Base-by-base conservation (phyloP, 371 early-diverging fungal genomes). In the Mycotypha africana region DNA sequence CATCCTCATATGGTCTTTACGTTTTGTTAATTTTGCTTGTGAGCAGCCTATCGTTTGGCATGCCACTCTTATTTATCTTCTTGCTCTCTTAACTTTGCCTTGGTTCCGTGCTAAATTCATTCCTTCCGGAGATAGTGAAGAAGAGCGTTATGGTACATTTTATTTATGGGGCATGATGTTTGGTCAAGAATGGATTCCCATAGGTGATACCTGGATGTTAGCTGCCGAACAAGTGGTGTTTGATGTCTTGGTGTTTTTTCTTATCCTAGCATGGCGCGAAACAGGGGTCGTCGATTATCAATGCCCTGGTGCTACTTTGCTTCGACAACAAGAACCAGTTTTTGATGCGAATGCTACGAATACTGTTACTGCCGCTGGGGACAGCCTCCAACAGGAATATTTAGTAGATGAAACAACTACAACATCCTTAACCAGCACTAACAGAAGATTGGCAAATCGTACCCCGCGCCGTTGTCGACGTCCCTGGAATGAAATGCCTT, bases 181-280 rank as follows among this genome's bases (percentile, higher is more conserved):
- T 56, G 61, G 47, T 0, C 64, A 74, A 2, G 79, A 76, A n/a
- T 92, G 91, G 90, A 62, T 83, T 0, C 92, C 93, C 0, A 62
- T 88, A 43, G 69, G 81, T 19, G 93, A 92, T 54, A 89, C 92
- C 1, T 92, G 88, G 88, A 65, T 84, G 45, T 76, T 65, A 65
- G 70, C 74, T 1, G 55, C 68, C 6, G 72, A 62, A 31, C 66
- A 74, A n/a, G 48, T 76, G 3, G 42, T 58, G 8, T 62, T 70
- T 3, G 72, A 74, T 25, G 48, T 77, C 15, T 67, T 60, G 25
- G 62, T 69, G 10, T 80, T 78, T 41, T 44, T 80, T n/a, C 36
- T 67, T 7, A 15, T 64, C 2, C 54, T 65, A 23, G 51, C 54
- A 3, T 62, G 57, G 58, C 42, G 57, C 9, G 49, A 62, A 3